A percentile compares a stretch with the other conserved stretches of the same genome.
Conservation (phyloP, 805 yeast genomes). For the Cyberlindnera suaveolens region DNA sequence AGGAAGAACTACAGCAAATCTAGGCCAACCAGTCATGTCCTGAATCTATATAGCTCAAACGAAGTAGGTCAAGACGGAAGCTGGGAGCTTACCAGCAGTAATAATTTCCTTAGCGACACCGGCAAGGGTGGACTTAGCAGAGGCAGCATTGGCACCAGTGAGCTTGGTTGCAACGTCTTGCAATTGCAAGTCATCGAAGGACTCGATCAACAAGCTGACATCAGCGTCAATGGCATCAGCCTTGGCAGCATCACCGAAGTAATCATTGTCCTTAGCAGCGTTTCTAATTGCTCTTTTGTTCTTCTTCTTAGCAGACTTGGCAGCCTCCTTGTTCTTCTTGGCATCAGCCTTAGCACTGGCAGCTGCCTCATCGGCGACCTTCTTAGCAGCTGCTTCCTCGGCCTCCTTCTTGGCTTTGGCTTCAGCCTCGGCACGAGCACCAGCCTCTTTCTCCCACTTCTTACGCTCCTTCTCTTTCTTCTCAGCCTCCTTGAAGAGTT, state of each 20-base stretch:
- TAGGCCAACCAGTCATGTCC: not conserved
- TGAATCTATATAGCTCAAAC: constrained; percentile 13
- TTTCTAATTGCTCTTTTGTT: constrained; percentile 82
- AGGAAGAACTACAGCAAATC: no score
- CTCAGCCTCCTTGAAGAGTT: constrained; percentile 86
- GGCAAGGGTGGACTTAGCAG: constrained; percentile 52
- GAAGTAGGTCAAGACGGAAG: constrained; percentile 50
- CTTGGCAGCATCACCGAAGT: constrained; percentile 74
- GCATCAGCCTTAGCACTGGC: constrained; percentile 64
- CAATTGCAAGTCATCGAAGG: constrained; percentile 74
- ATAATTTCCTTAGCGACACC: constrained; percentile 49
- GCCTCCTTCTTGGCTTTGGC: constrained; percentile 83
- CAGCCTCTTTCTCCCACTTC: constrained; percentile 98
- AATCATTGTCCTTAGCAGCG: constrained; percentile 74
- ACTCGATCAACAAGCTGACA: constrained; percentile 69
- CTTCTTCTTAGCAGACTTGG: constrained; percentile 88
- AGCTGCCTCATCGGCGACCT: constrained; percentile 68
- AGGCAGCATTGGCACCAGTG: constrained; percentile 38
- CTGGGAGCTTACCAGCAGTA: constrained; percentile 49
- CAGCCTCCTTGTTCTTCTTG: constrained; percentile 94
- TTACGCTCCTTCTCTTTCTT: constrained; percentile 88
- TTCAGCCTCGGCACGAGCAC: constrained; percentile 94
- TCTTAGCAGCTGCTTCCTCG: constrained; percentile 77
- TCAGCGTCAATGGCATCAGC: constrained; percentile 72
- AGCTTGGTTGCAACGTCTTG: constrained; percentile 68